Conservation (phyloP, 2,329 filamentous ascomycete species). For the Colletotrichum gigasporum region DNA sequence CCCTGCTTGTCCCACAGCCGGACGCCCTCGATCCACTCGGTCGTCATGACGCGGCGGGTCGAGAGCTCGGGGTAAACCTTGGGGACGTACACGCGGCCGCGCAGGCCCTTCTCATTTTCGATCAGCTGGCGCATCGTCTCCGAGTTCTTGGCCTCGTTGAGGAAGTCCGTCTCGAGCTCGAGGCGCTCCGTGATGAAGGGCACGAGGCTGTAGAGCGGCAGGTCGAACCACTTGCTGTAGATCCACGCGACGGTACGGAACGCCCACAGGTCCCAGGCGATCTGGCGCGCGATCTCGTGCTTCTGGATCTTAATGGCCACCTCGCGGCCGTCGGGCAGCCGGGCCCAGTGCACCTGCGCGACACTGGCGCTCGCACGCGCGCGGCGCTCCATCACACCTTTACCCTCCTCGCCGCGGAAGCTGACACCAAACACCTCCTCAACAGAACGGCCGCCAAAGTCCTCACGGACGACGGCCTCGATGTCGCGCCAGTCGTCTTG, state of each 20-base stretch:
- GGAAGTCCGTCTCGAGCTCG: constrained; percentile 92
- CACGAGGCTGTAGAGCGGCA: constrained; percentile 91
- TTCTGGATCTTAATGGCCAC: constrained; percentile 98
- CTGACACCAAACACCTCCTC: constrained; percentile 95
- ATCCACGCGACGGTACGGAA: constrained; percentile 88
- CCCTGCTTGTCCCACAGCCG: constrained; percentile 91
- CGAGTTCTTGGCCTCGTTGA: constrained; percentile 89
- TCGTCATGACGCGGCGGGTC: constrained; percentile 86
- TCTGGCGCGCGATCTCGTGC: constrained; percentile 88
- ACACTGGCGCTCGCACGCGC: constrained; percentile 86
- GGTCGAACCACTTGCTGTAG: constrained; percentile 88
- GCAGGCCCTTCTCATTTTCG: constrained; percentile 77
- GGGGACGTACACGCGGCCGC: constrained; percentile 87
- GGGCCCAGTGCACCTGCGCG: constrained; percentile 96
- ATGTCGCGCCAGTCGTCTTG: constrained; percentile 91
- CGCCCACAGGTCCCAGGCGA: constrained; percentile 94
- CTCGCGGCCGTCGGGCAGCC: constrained; percentile 84
- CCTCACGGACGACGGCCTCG: constrained; percentile 84
- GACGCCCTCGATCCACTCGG: constrained; percentile 97
- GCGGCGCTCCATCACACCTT: constrained; percentile 69
- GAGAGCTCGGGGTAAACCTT: constrained; percentile 84
- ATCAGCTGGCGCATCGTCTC: constrained; percentile 85
- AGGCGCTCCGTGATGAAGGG: constrained; percentile 95
- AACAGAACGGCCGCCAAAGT: constrained; percentile 83
- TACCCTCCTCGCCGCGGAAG: constrained; percentile 76